Conservation (phyloP, 352 stramenopile genomes). For the Globisporangium parvum region DNA sequence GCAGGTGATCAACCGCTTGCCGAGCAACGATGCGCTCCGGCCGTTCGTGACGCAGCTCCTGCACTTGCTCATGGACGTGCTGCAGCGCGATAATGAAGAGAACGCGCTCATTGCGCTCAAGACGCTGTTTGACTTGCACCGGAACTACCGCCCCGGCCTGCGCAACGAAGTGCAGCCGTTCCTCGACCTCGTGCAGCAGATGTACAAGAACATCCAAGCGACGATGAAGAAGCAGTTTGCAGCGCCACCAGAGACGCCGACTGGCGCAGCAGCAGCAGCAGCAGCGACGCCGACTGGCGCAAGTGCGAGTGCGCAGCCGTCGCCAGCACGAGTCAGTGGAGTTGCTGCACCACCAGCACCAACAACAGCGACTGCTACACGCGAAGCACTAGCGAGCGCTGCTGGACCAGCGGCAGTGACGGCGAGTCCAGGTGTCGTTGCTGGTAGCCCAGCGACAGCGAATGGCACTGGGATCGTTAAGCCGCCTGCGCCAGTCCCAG, state of each 20-base stretch:
- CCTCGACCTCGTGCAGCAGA: constrained; percentile 83
- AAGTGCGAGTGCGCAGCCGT: constrained; percentile 6
- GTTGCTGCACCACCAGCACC: not conserved
- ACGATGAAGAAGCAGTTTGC: constrained; percentile 86
- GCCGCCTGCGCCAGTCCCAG: constrained; percentile 3
- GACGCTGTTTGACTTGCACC: constrained; percentile 97
- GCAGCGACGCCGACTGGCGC: not conserved
- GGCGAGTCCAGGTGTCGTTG: not conserved
- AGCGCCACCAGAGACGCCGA: constrained; percentile 26
- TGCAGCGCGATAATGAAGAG: constrained; percentile 95
- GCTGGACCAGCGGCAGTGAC: not conserved
- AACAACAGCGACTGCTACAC: not conserved
- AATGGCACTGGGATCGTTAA: constrained; percentile 11
- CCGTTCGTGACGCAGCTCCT: constrained; percentile 92
- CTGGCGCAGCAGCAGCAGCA: not conserved
- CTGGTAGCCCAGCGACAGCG: not conserved
- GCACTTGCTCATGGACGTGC: constrained; percentile 89
- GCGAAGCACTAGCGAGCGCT: too few species aligned
- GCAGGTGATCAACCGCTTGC: constrained; percentile 93
- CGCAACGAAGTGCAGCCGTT: constrained; percentile 89
- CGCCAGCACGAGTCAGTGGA: not conserved
- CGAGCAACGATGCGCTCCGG: constrained; percentile 93
- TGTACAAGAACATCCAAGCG: constrained; percentile 85
- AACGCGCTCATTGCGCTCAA: constrained; percentile 93
- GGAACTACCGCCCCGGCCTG: constrained; percentile 91